These are phyloP conservation scores for Hemerocallis citrina DNA, from an alignment of 106 monocot species.

Conservation along the genomic window DNA sequence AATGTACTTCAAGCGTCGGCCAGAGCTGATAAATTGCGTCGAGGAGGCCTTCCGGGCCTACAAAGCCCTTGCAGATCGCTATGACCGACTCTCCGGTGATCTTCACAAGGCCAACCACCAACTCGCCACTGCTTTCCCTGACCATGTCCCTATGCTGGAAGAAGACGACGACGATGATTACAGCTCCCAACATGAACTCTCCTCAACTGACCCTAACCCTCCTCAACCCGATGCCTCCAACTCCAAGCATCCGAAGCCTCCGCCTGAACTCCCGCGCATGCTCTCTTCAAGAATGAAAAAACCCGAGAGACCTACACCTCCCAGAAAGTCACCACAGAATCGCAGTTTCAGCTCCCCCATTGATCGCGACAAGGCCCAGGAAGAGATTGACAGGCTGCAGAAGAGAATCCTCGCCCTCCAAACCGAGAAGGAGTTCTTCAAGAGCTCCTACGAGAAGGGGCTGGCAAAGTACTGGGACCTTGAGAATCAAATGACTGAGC, in stretches of 20 bases:
- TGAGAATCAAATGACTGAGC: conserved; percentile 17
- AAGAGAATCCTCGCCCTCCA: conserved; percentile 20
- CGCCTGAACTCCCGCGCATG: conserved; percentile 1
- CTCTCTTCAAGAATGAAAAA: neutral
- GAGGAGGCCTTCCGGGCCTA: conserved; percentile 26
- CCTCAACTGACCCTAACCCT: neutral
- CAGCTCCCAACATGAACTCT: neutral
- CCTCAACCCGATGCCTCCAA: neutral
- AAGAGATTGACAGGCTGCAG: conserved; percentile 26
- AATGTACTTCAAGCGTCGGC: conserved; percentile 24
- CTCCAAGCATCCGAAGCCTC: conserved; percentile 3
- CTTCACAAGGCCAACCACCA: conserved; percentile 31
- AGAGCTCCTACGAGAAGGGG: conserved; percentile 17
- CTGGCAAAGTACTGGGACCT: conserved; percentile 24
- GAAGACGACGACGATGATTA: conserved; percentile 26
- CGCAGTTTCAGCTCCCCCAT: neutral
- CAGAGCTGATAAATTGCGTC: conserved; percentile 16
- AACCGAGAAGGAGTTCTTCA: conserved; percentile 28
- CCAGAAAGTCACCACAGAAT: neutral
- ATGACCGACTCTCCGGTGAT: conserved; percentile 23
- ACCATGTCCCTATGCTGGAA: conserved; percentile 15
- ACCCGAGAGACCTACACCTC: neutral
- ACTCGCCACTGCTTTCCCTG: conserved; percentile 17
- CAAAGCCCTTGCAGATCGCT: conserved; percentile 22
- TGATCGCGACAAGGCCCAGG: conserved; percentile 9